Evolutionary conservation across 805 yeast species (phyloP).

Genomic region (Ogataea naganishii): DNA sequence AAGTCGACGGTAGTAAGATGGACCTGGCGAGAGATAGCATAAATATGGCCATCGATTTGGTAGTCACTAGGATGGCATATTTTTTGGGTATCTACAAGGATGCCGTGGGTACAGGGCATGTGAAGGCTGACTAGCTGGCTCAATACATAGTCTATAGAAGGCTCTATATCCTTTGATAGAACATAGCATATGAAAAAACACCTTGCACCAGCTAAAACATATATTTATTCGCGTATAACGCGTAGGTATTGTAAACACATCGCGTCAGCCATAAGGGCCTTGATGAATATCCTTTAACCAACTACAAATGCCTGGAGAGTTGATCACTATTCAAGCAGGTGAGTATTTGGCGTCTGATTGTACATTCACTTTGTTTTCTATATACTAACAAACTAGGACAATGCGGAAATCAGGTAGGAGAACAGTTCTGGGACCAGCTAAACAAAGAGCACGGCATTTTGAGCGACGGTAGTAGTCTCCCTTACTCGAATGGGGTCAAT

Average conservation of each 20-base stretch:
- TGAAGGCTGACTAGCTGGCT: no score
- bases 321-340: conserved; percentile 60
- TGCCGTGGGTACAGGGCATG: no score
- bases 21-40: conserved; percentile 86
- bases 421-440: conserved; percentile 85
- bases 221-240: no score
- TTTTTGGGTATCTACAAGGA: conserved; percentile 69
- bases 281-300: no score
- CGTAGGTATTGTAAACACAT: no score
- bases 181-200: no score
- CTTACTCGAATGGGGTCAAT: conserved; percentile 23
- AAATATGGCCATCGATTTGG: conserved; percentile 88
- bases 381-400: conserved; percentile 44
- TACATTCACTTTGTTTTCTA: neutral
- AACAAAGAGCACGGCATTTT: conserved; percentile 79
- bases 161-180: no score
- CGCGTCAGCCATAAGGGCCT: no score
- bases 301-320: conserved; percentile 58
- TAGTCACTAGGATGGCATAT: conserved; percentile 85
- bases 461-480: conserved; percentile 48
- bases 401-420: conserved; percentile 95
- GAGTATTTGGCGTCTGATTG: conserved; percentile 8
- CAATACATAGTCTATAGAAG: no score
- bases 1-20: conserved; percentile 90
- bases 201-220: no score